phyloP scores from a whole-genome alignment of 768 basidiomycete genomes.

The Rhizopogon vesiculosus region DNA sequence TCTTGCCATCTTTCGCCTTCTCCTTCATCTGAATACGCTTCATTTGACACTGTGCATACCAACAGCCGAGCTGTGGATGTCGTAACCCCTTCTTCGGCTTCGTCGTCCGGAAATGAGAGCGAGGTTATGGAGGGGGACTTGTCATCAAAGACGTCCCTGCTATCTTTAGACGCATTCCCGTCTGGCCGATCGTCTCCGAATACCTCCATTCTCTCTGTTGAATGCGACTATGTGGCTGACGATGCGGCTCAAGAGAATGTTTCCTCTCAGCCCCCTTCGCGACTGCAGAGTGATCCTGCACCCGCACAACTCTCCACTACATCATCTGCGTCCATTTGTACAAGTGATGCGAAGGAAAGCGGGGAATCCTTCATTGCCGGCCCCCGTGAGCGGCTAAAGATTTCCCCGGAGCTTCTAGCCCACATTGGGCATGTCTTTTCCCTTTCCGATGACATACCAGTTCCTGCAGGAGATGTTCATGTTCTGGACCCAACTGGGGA shows the following conservation, averaged over 20 bases:
- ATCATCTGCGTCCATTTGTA: not conserved
- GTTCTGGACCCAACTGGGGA: not conserved
- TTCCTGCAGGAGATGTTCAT: not conserved
- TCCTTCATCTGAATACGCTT: not conserved
- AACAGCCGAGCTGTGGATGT: not conserved
- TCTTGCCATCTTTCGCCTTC: not conserved
- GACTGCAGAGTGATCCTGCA: not conserved
- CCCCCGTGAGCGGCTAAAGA: not conserved
- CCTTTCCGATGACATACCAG: not conserved
- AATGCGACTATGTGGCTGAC: slow-evolving; percentile 3
- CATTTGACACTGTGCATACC: not conserved
- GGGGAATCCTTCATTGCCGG: not conserved
- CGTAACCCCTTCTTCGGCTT: not conserved
- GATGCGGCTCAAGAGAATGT: not conserved
- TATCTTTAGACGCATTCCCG: slow-evolving; percentile 6
- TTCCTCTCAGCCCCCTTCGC: not conserved
- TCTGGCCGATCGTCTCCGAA: slow-evolving; percentile 19
- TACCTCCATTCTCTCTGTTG: slow-evolving; percentile 19
- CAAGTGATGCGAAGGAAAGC: not conserved
- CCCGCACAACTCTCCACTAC: not conserved
- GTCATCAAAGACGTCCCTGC: slow-evolving; percentile 9
- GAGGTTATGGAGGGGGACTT: slow-evolving; percentile 8
- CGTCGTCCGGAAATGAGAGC: not conserved
- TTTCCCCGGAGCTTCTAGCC: not conserved
- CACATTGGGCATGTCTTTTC: slow-evolving; percentile 1